Percentiles rank a stretch among this genome's conserved stretches.
Evolutionary conservation across 108 stramenopile genomes (phyloP).

Genomic region (Fragilaria radians): DNA sequence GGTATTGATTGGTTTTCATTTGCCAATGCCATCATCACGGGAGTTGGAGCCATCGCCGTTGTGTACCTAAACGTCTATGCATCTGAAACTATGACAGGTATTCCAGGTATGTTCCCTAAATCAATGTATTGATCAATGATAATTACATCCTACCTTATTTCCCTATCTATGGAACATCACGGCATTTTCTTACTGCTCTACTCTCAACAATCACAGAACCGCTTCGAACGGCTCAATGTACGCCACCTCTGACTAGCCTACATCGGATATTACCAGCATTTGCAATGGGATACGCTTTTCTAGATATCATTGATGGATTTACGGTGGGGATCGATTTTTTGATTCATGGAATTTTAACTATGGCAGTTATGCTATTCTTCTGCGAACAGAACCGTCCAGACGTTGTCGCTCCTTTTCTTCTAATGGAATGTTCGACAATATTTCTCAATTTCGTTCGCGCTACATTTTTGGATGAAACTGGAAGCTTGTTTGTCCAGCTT

Average conservation of each 20-base stretch:
- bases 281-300: conserved; percentile 49
- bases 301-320: conserved; percentile 48
- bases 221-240: conserved; percentile 29
- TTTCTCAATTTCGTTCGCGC: conserved; percentile 31
- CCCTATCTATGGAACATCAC: too few relatives aligned
- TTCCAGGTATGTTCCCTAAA: background rate
- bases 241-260: conserved; percentile 44
- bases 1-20: conserved; percentile 49
- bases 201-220: conserved; percentile 31
- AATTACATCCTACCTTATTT: too few relatives aligned
- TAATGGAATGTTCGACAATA: conserved; percentile 49
- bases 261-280: conserved; percentile 62
- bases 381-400: conserved; percentile 33
- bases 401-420: conserved; percentile 37
- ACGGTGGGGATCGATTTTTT: conserved; percentile 41
- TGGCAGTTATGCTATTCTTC: conserved; percentile 45
- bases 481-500: conserved; percentile 16
- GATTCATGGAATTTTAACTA: conserved; percentile 44
- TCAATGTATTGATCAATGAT: too few relatives aligned
- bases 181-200: too few relatives aligned
- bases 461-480: conserved; percentile 5
- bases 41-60: conserved; percentile 23
- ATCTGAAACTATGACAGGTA: conserved; percentile 33
- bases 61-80: conserved; percentile 32
- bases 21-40: conserved; percentile 31